phyloP scores from a whole-genome alignment of 2,329 filamentous ascomycete species.

The Chaetothyriales sp. region DNA sequence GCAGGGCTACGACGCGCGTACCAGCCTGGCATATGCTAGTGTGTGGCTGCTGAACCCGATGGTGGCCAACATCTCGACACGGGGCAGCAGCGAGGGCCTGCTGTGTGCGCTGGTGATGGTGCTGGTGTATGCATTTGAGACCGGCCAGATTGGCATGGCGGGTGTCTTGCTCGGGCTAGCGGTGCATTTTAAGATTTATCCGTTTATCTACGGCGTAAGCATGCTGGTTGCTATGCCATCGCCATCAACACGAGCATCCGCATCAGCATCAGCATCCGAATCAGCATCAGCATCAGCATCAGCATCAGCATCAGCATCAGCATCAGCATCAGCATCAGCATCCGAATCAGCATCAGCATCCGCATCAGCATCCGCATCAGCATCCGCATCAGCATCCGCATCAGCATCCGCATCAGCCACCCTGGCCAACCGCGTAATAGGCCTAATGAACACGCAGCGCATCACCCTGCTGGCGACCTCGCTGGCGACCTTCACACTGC shows the following conservation, averaged over 20 bases:
- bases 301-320: not conserved
- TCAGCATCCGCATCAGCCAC: conserved; percentile 1
- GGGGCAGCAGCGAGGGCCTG: conserved; percentile 85
- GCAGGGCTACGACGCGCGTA: conserved; percentile 34
- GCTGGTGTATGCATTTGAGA: conserved; percentile 67
- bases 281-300: not conserved
- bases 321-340: not conserved
- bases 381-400: not conserved
- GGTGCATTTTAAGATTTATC: conserved; percentile 98
- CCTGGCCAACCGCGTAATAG: conserved; percentile 13
- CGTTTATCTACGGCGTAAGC: conserved; percentile 76
- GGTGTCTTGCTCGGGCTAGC: conserved; percentile 65
- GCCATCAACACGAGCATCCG: conserved; percentile 10
- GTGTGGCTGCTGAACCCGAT: conserved; percentile 96
- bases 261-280: not conserved
- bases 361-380: conserved; percentile 10
- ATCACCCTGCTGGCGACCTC: conserved; percentile 41
- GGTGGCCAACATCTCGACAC: conserved; percentile 91
- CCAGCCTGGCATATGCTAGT: conserved; percentile 61
- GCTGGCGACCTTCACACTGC: conserved; percentile 54
- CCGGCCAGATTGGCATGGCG: conserved; percentile 48
- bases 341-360: conserved; percentile 5
- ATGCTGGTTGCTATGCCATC: conserved; percentile 31
- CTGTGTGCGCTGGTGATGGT: conserved; percentile 72
- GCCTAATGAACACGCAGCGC: conserved; percentile 28